Base-by-base conservation (phyloP, 2,329 filamentous ascomycete species). In the Cordyceps militaris region DNA sequence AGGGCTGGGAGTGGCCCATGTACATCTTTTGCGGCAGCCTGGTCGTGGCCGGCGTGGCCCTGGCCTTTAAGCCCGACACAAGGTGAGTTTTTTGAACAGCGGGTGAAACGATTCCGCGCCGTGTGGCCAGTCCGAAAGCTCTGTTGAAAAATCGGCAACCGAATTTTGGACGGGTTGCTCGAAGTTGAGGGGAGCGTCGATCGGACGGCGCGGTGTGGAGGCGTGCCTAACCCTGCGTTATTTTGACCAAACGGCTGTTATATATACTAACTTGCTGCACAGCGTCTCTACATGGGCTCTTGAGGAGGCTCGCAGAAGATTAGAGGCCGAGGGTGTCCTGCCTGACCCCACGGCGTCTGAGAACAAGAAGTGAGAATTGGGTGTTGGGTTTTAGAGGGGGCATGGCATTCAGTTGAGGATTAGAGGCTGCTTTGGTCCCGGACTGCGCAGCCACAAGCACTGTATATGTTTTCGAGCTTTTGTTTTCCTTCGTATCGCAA, bases 241-340 rank as follows among this genome's bases (percentile, higher is more conserved):
- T 66, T 66, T 69, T 65, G 62, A 55, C 56, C 30, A 51, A 23
- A 40, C 23, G 36, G 19, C n/a, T 23, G 10, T 26, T 34, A 34
- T 36, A 36, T 43, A 59, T 63, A 62, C 70, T 73, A 66, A 74
- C 63, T 23, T 19, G 28, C 54, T 19, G 43, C 59, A 61, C 67
- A 99, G 94, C 74, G 97, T 99, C 84, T 94, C 97, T 80, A 97
- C 93, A 57, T 99, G 94, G 94, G 94, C 94, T 62, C 85, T 99
- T 44, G 94, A 99, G 77, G 94, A 99, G 79, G 94, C 94, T 55
- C 84, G 94, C 70, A 84, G 94, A 78, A 84, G 94, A 78, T 85
- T 99, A 82, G 94, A 99, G 79, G 88, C 86, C 60, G 94, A 99
- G 79, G 94, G 94, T 60, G 92, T 97, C 70, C 77, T 97, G 69